phyloP scores from a whole-genome alignment of 2,329 filamentous ascomycete genomes.

The Akanthomyces muscarius region DNA sequence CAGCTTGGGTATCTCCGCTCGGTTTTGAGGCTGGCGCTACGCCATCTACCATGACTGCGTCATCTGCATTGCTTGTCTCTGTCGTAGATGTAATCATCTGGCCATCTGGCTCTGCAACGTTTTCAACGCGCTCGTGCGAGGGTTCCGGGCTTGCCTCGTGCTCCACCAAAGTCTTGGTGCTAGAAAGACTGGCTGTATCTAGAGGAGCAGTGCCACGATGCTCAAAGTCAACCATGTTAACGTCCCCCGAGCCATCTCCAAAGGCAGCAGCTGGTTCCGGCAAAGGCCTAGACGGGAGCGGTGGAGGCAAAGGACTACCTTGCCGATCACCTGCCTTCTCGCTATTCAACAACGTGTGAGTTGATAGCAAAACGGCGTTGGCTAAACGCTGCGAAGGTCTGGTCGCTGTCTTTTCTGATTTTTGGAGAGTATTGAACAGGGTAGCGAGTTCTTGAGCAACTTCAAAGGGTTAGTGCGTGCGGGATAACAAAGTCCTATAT shows the following conservation, averaged over 20 bases:
- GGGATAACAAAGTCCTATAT: constrained; percentile 45
- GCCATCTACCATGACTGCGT: constrained; percentile 24
- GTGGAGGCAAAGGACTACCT: constrained; percentile 37
- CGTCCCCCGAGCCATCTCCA: constrained; percentile 26
- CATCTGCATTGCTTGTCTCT: constrained; percentile 13
- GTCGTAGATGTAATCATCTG: constrained; percentile 21
- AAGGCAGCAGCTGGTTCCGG: constrained; percentile 32
- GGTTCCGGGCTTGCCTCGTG: constrained; percentile 36
- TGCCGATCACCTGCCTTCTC: constrained; percentile 27
- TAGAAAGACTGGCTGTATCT: constrained; percentile 45
- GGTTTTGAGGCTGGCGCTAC: background rate
- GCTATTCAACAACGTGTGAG: constrained; percentile 34
- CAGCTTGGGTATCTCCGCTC: constrained; percentile 4
- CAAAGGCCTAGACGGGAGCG: constrained; percentile 47
- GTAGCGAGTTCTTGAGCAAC: constrained; percentile 69
- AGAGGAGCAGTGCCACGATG: constrained; percentile 27
- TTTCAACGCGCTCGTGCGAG: constrained; percentile 34
- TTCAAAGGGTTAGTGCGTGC: constrained; percentile 34
- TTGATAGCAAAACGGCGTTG: constrained; percentile 67
- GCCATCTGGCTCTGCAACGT: constrained; percentile 15
- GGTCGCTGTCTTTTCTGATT: constrained; percentile 57
- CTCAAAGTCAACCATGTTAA: constrained; percentile 33
- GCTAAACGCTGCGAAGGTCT: constrained; percentile 74
- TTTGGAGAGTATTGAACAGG: constrained; percentile 68
- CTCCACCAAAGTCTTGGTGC: constrained; percentile 51